Evolutionary conservation across 164 flowering plant species (phyloP).

Genomic region (Amborella trichopoda): DNA sequence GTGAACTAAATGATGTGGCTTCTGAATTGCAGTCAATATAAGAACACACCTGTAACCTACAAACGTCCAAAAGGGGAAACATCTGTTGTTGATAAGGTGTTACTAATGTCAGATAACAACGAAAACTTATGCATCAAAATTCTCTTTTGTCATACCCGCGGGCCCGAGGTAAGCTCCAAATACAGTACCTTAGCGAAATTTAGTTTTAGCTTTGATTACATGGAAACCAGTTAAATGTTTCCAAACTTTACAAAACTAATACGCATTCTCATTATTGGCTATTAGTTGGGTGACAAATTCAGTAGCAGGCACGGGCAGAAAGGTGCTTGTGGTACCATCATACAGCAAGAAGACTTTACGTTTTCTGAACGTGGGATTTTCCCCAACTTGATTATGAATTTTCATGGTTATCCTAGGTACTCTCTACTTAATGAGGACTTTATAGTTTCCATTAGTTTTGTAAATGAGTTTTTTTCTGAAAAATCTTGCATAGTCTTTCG

Average conservation of each 20-base stretch:
- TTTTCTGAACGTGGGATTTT: background rate
- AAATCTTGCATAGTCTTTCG: too few relatives aligned
- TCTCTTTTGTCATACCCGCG: background rate
- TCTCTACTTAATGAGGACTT: too few relatives aligned
- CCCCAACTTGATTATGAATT: background rate
- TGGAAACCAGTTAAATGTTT: too few relatives aligned
- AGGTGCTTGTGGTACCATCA: background rate
- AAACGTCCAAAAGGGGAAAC: background rate
- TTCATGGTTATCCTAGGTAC: background rate
- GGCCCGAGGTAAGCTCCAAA: background rate
- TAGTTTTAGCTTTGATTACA: too few relatives aligned
- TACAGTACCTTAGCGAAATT: too few relatives aligned
- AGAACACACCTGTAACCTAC: background rate
- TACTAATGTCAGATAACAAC: background rate
- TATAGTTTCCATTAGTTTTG: too few relatives aligned
- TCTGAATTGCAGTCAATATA: too few relatives aligned
- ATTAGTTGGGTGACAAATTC: background rate
- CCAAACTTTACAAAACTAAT: too few relatives aligned
- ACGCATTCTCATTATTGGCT: too few relatives aligned
- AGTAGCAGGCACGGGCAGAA: background rate
- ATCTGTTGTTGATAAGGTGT: background rate
- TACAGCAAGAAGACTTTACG: background rate
- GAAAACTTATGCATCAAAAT: background rate
- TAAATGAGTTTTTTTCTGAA: too few relatives aligned
- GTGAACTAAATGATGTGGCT: too few relatives aligned